These are phyloP conservation scores for Vachellia collinsii DNA, from an alignment of 306 rosid genomes.

Conservation along the genomic window DNA sequence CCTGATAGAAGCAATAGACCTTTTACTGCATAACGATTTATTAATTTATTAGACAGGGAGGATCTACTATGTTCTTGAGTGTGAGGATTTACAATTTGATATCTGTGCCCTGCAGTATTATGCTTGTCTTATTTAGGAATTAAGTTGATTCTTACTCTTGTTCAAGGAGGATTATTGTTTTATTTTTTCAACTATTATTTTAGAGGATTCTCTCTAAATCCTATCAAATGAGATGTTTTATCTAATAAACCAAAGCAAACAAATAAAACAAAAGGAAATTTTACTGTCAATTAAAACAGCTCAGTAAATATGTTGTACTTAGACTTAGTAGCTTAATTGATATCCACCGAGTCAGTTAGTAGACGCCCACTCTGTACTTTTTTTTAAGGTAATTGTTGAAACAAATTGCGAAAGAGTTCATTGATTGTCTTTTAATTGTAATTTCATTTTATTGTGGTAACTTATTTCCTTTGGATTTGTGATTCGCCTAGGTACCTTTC, in stretches of 20 bases:
- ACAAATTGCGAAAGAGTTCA: neutral
- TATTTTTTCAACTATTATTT: neutral
- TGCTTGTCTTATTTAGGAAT: neutral
- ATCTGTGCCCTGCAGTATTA: neutral
- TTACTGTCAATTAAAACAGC: neutral
- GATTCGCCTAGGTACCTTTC: slow-evolving; percentile 3
- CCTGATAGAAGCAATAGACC: neutral
- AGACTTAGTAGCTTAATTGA: neutral
- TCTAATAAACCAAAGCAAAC: neutral
- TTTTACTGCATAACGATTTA: neutral
- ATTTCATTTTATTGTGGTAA: neutral
- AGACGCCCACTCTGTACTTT: neutral
- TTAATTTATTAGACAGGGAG: neutral
- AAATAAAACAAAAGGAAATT: neutral
- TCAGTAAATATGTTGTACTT: neutral
- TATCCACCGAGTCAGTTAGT: neutral
- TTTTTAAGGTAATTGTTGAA: slow-evolving; percentile 4
- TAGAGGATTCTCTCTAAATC: neutral
- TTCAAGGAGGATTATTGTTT: slow-evolving; percentile 9
- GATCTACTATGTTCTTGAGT: neutral
- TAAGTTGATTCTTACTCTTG: neutral
- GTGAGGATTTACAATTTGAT: neutral
- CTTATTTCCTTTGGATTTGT: slow-evolving; percentile 3
- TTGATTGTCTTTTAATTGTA: neutral
- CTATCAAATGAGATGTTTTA: neutral